phyloP scores from a whole-genome alignment of 352 stramenopile species.

The Phytopythium montanum region DNA sequence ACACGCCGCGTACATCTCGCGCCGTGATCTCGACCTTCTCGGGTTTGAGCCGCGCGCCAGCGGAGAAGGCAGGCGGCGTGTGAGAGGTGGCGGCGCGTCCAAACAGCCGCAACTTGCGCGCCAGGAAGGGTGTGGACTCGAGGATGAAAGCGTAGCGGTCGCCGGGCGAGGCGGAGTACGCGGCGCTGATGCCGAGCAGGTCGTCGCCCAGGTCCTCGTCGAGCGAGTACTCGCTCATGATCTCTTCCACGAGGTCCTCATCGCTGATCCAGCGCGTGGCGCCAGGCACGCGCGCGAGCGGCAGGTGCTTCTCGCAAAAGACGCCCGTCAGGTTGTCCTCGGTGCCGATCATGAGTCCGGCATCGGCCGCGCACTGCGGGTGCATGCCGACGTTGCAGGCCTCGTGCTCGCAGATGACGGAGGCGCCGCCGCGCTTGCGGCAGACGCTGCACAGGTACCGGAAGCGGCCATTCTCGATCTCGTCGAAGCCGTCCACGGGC shows the following conservation, averaged over 20 bases:
- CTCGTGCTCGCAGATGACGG: conserved; percentile 76
- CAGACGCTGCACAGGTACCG: conserved; percentile 79
- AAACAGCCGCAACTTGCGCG: conserved; percentile 40
- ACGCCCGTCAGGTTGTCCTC: conserved; percentile 64
- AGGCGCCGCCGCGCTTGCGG: conserved; percentile 73
- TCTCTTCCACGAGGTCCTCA: conserved; percentile 79
- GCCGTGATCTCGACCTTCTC: conserved; percentile 21
- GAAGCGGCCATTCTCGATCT: conserved; percentile 83
- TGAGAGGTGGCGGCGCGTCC: conserved; percentile 20
- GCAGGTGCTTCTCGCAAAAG: conserved; percentile 85
- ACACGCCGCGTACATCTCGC: conserved; percentile 26
- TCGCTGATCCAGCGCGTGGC: conserved; percentile 85
- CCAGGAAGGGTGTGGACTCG: conserved; percentile 64
- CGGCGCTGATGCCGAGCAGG: conserved; percentile 13
- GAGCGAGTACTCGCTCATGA: conserved; percentile 71
- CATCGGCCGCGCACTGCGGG: conserved; percentile 67
- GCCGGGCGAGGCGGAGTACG: conserved; percentile 10
- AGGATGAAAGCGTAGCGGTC: conserved; percentile 72
- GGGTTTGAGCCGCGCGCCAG: neutral
- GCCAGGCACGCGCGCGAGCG: conserved; percentile 50
- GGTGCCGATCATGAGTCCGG: conserved; percentile 77
- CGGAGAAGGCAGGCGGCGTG: neutral
- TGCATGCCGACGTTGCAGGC: conserved; percentile 80
- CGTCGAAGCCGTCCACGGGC: conserved; percentile 76
- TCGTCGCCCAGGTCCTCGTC: conserved; percentile 40